phyloP scores from a whole-genome alignment of 176 grass and related monocot species.

The Puccinellia tenuiflora region DNA sequence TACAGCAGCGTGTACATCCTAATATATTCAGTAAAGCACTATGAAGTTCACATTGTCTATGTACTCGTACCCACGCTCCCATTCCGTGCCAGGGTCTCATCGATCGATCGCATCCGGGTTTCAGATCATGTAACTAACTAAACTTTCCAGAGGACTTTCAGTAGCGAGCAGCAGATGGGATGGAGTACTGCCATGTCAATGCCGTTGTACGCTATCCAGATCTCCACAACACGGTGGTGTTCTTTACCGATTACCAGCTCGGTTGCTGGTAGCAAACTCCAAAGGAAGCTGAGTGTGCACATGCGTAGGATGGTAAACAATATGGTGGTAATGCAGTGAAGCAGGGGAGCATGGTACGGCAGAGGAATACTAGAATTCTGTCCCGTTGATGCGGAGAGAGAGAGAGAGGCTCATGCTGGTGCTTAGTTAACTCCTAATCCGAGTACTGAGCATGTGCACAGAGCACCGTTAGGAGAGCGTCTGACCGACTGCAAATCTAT shows the following conservation, averaged over 20 bases:
- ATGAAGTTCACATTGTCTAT: not conserved
- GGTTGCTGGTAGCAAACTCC: not conserved
- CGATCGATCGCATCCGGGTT: not conserved
- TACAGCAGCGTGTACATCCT: not conserved
- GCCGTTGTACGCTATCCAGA: constrained; percentile 21
- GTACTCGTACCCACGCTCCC: not conserved
- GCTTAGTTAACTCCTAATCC: not conserved
- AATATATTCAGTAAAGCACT: not conserved
- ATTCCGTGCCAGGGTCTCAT: constrained; percentile 27
- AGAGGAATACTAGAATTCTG: not conserved
- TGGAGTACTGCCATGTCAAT: not conserved
- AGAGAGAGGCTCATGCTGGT: not conserved
- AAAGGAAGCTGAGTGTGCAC: not conserved
- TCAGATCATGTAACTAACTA: not conserved
- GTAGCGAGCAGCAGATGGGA: not conserved
- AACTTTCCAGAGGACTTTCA: not conserved
- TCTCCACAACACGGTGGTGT: not conserved
- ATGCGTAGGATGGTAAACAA: not conserved
- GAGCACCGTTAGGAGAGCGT: constrained; percentile 34
- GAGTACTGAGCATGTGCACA: constrained; percentile 19
- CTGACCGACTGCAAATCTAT: not conserved
- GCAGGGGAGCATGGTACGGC: not conserved
- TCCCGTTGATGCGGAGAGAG: not conserved
- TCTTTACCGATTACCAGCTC: constrained; percentile 1
- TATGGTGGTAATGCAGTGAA: not conserved